Percentiles rank a stretch among this genome's conserved stretches.
Conservation (phyloP, 106 monocot genomes). For the Platanthera zijinensis region DNA sequence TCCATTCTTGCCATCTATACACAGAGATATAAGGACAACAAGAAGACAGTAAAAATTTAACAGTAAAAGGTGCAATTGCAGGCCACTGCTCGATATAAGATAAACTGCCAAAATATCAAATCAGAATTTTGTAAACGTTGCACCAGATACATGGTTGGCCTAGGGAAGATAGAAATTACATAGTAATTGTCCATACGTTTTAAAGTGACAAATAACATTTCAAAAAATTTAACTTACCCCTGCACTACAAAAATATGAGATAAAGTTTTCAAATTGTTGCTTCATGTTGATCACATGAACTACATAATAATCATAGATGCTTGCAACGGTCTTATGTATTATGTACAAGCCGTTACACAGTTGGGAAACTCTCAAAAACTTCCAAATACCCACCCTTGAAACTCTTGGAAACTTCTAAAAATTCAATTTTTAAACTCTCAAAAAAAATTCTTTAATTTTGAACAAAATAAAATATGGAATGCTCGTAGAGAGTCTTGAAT, state of each 20-base stretch:
- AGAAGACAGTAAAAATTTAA: neutral
- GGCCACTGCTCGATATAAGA: neutral
- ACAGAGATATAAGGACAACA: neutral
- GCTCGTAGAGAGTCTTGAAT: too few relatives aligned
- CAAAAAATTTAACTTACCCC: neutral
- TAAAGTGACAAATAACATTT: neutral
- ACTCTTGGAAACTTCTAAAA: too few relatives aligned
- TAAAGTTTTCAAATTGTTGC: neutral
- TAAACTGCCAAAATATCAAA: neutral
- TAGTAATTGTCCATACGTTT: neutral
- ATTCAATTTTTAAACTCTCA: too few relatives aligned
- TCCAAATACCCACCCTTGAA: too few relatives aligned
- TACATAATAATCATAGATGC: neutral
- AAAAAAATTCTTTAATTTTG: too few relatives aligned
- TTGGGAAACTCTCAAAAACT: too few relatives aligned
- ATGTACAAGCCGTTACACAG: too few relatives aligned
- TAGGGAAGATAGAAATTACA: neutral
- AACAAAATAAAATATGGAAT: too few relatives aligned
- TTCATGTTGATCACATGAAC: neutral
- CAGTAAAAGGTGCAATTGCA: neutral
- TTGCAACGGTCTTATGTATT: too few relatives aligned
- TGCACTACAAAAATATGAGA: neutral
- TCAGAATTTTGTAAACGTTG: neutral
- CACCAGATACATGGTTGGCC: neutral
- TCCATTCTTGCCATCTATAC: slow-evolving; percentile 97